A percentile compares a stretch with the other conserved stretches of the same genome.
Evolutionary conservation across 495 filamentous ascomycete genomes (phyloP).

Genomic region (Aspergillus leporis): DNA sequence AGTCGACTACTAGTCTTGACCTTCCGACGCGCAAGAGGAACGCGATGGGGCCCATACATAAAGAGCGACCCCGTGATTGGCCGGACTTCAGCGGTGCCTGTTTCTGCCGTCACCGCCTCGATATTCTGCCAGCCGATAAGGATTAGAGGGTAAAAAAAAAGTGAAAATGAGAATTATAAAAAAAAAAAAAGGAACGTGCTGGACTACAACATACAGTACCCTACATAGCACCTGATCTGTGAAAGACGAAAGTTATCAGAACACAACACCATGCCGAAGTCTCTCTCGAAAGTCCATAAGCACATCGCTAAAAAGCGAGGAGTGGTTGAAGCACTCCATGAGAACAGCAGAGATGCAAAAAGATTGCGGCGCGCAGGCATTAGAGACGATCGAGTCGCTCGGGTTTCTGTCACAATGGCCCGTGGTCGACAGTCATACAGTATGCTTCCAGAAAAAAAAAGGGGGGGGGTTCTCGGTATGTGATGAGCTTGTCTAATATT

Average conservation of each 20-base stretch:
- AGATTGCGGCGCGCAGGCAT: conserved; percentile 70
- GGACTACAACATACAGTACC: neutral
- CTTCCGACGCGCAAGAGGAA: conserved; percentile 23
- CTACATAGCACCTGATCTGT: neutral
- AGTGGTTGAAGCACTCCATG: conserved; percentile 68
- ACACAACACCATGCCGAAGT: conserved; percentile 64
- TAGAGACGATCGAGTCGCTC: conserved; percentile 74
- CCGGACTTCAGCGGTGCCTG: conserved; percentile 8
- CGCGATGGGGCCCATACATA: conserved; percentile 18
- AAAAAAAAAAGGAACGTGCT: conserved; percentile 10
- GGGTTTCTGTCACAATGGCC: conserved; percentile 58
- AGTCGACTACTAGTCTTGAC: conserved; percentile 6
- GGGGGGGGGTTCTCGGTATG: neutral
- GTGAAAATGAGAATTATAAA: no score
- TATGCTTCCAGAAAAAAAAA: conserved; percentile 35
- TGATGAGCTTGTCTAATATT: conserved; percentile 9
- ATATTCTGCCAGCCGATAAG: conserved; percentile 25
- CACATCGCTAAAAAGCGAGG: conserved; percentile 76
- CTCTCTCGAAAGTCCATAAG: conserved; percentile 77
- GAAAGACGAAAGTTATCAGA: neutral
- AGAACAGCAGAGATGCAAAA: conserved; percentile 77
- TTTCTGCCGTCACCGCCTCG: conserved; percentile 19
- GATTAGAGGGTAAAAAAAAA: conserved; percentile 14
- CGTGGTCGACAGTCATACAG: conserved; percentile 69
- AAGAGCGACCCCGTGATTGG: conserved; percentile 22